Evolutionary conservation across 2,329 filamentous ascomycete species (phyloP), one percentile per base, ranked within the genome.

Genomic region (Coleophoma crateriformis): DNA sequence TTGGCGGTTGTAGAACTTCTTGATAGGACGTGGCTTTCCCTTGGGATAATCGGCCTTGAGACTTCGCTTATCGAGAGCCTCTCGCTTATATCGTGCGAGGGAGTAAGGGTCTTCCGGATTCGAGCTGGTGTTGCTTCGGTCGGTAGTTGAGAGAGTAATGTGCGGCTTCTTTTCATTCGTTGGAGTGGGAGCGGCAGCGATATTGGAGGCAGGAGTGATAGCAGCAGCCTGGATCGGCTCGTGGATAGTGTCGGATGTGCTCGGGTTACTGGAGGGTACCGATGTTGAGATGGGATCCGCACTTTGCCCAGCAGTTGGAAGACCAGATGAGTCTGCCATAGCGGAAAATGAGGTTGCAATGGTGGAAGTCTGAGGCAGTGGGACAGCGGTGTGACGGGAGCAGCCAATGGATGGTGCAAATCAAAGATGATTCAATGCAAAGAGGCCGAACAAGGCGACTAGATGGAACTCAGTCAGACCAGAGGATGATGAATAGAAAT

Each of bases 11-110:
- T 76, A 76, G 56, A 73, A 76, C 57, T 71, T 71, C 57, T 69
- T 71, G 46, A 76, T 61, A 54, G 70, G 66, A 43, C 56, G 67
- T 56, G 69, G 69, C 55, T 74, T 67, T 22, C 69, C 69, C 33
- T 67, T 64, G 20, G 75, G 75, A 53, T 78, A 69, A 32, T 75
- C 72, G 41, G 66, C 64, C 54, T 71, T 71, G 67, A 78, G 73
- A 62, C 75, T 72, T 45, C 66, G 67, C 50, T 68, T 67, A 34
- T 68, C 70, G 35, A 68, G 56, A 53, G 66, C 60, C 34, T 60
- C 61, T 49, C 66, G 64, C 51, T 62, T 64, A 11, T 59, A 47
- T 6, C 37, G 46, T 20, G 45, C 57, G 35, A 70, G 65, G 43
- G 64, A 60, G 34, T 67, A 63, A n/a, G 68, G 68, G 51, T 71